phyloP scores from a whole-genome alignment of 768 basidiomycete species.

The Russula earlei region DNA sequence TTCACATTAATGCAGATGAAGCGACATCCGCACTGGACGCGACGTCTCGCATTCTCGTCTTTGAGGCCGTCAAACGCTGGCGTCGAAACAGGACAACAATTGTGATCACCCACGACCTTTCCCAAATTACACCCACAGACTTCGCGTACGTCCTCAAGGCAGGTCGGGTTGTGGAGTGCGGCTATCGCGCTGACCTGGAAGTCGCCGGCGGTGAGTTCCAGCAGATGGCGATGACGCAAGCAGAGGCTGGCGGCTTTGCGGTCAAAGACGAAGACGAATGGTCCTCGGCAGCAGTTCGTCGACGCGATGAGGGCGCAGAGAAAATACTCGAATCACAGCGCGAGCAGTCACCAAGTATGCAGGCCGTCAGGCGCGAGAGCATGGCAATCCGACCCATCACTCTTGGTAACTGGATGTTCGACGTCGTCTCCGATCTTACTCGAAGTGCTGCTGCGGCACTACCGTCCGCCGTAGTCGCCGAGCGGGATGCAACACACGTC shows the following conservation, averaged over 20 bases:
- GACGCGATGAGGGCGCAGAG: constrained; percentile 35
- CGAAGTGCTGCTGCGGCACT: constrained; percentile 23
- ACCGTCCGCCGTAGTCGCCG: constrained; percentile 23
- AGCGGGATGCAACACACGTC: constrained; percentile 23
- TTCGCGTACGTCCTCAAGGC: constrained; percentile 89
- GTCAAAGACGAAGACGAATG: constrained; percentile 28
- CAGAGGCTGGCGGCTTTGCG: constrained; percentile 41
- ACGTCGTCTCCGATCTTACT: constrained; percentile 62
- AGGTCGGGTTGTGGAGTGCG: constrained; percentile 77
- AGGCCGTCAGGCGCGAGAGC: constrained; percentile 33
- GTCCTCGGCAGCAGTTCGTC: constrained; percentile 23
- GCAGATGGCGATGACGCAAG: constrained; percentile 53
- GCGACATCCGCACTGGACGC: constrained; percentile 80
- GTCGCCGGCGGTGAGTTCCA: constrained; percentile 55
- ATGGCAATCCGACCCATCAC: constrained; percentile 47
- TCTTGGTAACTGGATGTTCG: constrained; percentile 79
- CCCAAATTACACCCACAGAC: constrained; percentile 63
- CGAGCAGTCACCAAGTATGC: constrained; percentile 28
- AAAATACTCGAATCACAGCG: constrained; percentile 39
- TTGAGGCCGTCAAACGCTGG: constrained; percentile 62
- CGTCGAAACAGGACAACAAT: constrained; percentile 75
- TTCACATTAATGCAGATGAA: constrained; percentile 44
- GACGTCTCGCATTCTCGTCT: constrained; percentile 78
- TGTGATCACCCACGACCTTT: constrained; percentile 93
- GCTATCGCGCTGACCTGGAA: constrained; percentile 77